A percentile compares a stretch with the other conserved stretches of the same genome.
phyloP scores from a whole-genome alignment of 176 grass and related monocot species.

The Zoysia japonica region DNA sequence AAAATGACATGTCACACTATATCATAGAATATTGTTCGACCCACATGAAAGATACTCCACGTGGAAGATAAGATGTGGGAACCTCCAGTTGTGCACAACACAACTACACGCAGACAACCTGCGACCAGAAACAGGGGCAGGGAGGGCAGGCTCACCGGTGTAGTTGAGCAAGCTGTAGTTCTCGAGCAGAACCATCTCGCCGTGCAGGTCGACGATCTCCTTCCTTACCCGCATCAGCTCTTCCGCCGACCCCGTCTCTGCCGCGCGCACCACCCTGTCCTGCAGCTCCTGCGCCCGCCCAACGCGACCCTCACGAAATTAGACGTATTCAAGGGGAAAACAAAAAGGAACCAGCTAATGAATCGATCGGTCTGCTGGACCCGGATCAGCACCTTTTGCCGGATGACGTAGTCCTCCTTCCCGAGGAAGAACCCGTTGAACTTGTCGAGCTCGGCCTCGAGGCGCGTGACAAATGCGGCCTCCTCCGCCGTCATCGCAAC shows the following conservation, averaged over 20 bases:
- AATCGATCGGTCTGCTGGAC: not conserved
- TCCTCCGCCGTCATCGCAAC: conserved; percentile 44
- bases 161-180: conserved; percentile 90
- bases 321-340: not conserved
- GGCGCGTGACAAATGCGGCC: conserved; percentile 54
- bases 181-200: conserved; percentile 88
- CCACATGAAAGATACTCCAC: not conserved
- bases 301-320: not conserved
- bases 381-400: conserved; percentile 53
- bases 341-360: not conserved
- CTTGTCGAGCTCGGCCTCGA: conserved; percentile 85
- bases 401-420: conserved; percentile 89
- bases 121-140: not conserved
- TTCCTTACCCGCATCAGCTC: conserved; percentile 70
- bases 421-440: conserved; percentile 78
- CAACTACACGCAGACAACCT: not conserved
- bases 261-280: conserved; percentile 47
- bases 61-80: not conserved
- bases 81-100: not conserved
- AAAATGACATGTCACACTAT: not conserved
- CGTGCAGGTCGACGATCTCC: conserved; percentile 77
- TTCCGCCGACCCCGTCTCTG: conserved; percentile 49
- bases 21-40: not conserved
- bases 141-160: conserved; percentile 51
- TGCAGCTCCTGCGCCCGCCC: conserved; percentile 55